Evolutionary conservation across 2,329 filamentous ascomycete genomes (phyloP), one percentile per base, ranked within the genome.

Genomic region (Calonectria pseudoreteaudii): DNA sequence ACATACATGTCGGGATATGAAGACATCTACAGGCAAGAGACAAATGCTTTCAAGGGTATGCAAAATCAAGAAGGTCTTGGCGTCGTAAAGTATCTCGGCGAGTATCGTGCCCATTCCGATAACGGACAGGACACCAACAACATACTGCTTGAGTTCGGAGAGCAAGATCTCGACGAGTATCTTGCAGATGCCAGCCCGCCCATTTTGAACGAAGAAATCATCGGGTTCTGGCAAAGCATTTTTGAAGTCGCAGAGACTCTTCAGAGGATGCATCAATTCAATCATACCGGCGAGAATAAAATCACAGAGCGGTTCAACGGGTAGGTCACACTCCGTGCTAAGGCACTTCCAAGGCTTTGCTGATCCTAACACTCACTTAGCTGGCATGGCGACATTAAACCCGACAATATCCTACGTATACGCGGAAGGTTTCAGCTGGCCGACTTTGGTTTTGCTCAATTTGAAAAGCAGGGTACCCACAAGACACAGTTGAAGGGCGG

Each of bases 331-430:
- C 20, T 30, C 26, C 6, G 8, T 28, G 2, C 9, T 4, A 8
- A 23, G 5, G 26, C 13, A 3, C 18, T 9, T 26, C 10, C 9
- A n/a, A 30, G 6, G 3, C 10, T 6, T 18, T 28, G 20, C 44
- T 36, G 7, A 13, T 64, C 11, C 30, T 64, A 30, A 52, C 30
- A 34, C 20, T 16, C 34, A 0, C 26, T 13, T 30, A 69, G 67
- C 20, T 64, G 67, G 67, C 67, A 69, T 44, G 67, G 53, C 5
- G 67, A 69, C 11, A 38, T 69, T 9, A 69, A 69, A 5, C 67
- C 67, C 0, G 41, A 62, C 6, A 69, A 64, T 10, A 62, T 69
- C 20, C 41, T 69, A 4, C 41, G 38, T 14, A 44, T 62, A 31
- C 36, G 41, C 23, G 52, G n/a, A 2, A 31, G 50, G 23, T 69